A percentile compares a stretch with the other conserved stretches of the same genome.
These are phyloP conservation scores for Penicillium psychrosexuale DNA, from an alignment of 2,329 filamentous ascomycete genomes.

Conservation along the genomic window DNA sequence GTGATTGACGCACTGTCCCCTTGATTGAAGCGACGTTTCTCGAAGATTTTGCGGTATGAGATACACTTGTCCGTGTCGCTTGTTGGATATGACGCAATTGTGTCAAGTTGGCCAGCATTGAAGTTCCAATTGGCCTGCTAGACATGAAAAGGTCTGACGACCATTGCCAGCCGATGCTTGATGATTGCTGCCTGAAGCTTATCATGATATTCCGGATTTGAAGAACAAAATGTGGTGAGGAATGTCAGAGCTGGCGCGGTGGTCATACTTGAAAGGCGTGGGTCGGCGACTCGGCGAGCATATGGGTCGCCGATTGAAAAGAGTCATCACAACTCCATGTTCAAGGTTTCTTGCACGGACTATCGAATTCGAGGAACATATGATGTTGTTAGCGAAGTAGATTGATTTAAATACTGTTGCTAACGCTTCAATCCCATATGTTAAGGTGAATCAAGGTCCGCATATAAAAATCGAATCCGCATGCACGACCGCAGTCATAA, in stretches of 20 bases:
- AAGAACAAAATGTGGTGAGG: background rate
- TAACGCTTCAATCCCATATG: background rate
- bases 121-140: background rate
- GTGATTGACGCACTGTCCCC: background rate
- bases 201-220: background rate
- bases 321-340: background rate
- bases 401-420: background rate
- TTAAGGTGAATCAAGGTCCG: too few relatives aligned
- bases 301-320: constrained; percentile 2
- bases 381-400: background rate
- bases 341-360: background rate
- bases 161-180: background rate
- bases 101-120: background rate
- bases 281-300: constrained; percentile 7
- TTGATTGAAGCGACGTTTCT: background rate
- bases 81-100: background rate
- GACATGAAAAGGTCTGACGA: background rate
- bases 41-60: background rate
- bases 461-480: background rate
- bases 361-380: background rate
- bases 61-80: background rate
- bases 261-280: background rate
- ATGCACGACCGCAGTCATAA: background rate
- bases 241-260: background rate
- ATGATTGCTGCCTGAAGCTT: background rate